Base-by-base conservation (phyloP, 2,329 filamentous ascomycete species). In the Claviceps sp. region DNA sequence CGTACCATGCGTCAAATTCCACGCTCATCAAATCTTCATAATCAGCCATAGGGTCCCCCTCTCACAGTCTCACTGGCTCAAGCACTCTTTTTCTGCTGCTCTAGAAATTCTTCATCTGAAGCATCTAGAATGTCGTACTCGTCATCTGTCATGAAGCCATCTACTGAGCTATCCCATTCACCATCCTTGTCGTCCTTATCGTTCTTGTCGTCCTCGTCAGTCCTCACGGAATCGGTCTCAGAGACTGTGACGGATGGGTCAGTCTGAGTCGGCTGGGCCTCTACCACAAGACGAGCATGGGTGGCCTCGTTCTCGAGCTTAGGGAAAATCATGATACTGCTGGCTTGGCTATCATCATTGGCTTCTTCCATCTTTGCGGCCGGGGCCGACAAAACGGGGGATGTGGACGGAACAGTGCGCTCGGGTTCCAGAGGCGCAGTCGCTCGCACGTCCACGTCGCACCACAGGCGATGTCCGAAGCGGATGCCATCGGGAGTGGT, bases 81-180 rank as follows among this genome's bases (percentile, higher is more conserved):
- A 52, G 52, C 63, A 56, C 61, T 34, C 22, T 65, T 69, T 60
- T 68, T 70, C 60, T 73, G 68, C 61, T 80, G 80, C 56, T 76
- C 75, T 50, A 81, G 66, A 58, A 78, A 85, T 65, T 97, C 91
- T 67, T 95, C 87, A 59, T 97, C 91, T 54, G 88, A 95, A 44
- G 89, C 91, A 71, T 96, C 89, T 46, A 97, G 81, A 58, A 97
- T 90, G 62, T 98, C 93, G 67, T 97, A 98, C 71, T 98, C 93
- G 67, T 97, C 93, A 57, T 98, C 93, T 0, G 93, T 97, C 74
- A 95, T 71, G 75, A 95, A 96, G 13, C 84, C 87, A 55, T 86
- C 81, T 13, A 82, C 80, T 1, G 76, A 78, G n/a, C 69, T 72
- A 42, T 80, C 75, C 73, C 77, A 81, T 47, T 84, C 82, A n/a